Percentiles rank a stretch among this genome's conserved stretches.
Evolutionary conservation across 805 yeast species (phyloP).

Genomic region (Lachancea fermentati): DNA sequence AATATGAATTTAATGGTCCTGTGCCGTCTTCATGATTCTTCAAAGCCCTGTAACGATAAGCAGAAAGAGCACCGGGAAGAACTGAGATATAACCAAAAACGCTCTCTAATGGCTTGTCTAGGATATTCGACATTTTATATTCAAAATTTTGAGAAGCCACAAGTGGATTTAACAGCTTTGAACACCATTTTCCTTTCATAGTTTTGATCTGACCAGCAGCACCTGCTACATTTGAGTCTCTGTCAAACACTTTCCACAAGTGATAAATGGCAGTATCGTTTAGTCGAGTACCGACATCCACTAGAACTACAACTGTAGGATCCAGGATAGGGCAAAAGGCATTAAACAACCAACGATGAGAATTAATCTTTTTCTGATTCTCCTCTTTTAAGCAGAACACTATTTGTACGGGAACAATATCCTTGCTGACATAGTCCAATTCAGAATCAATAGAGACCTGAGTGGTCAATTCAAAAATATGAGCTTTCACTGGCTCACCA

Average conservation of each 20-base stretch:
- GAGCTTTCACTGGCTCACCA: slow-evolving; percentile 87
- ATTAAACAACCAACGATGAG: slow-evolving; percentile 96
- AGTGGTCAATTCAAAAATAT: slow-evolving; percentile 91
- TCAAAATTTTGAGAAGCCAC: slow-evolving; percentile 97
- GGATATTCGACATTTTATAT: slow-evolving; percentile 92
- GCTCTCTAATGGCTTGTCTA: slow-evolving; percentile 92
- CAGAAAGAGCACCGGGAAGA: slow-evolving; percentile 92
- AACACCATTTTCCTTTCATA: slow-evolving; percentile 86
- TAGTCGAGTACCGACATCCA: slow-evolving; percentile 99
- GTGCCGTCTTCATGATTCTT: slow-evolving; percentile 83
- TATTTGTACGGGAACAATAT: slow-evolving; percentile 90
- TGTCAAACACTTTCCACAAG: slow-evolving; percentile 95
- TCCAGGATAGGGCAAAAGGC: slow-evolving; percentile 88
- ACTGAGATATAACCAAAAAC: slow-evolving; percentile 90
- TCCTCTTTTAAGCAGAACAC: slow-evolving; percentile 88
- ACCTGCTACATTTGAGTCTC: slow-evolving; percentile 95
- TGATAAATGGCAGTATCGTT: slow-evolving; percentile 83
- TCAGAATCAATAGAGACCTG: slow-evolving; percentile 90
- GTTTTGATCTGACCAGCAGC: slow-evolving; percentile 98
- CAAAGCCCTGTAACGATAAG: slow-evolving; percentile 85
- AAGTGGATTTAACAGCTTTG: slow-evolving; percentile 76
- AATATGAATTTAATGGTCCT: slow-evolving; percentile 85
- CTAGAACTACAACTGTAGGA: slow-evolving; percentile 81
- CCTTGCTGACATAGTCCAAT: slow-evolving; percentile 83
- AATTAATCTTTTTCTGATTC: slow-evolving; percentile 89